These are phyloP conservation scores for Lactarius sp. DNA, from an alignment of 768 basidiomycete genomes.

Conservation along the genomic window DNA sequence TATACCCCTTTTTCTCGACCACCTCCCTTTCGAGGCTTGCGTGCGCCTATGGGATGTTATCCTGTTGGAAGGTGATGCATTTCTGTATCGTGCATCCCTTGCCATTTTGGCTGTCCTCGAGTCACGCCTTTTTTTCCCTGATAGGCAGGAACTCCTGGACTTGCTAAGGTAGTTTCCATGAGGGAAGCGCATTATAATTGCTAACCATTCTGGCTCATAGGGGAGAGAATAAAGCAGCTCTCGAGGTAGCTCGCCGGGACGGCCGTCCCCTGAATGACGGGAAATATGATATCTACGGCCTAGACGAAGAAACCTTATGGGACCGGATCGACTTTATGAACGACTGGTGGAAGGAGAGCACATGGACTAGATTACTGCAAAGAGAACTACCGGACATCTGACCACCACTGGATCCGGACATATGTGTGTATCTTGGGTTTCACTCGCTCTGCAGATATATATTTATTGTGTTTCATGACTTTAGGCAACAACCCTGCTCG, in stretches of 20 bases:
- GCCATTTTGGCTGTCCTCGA: slow-evolving; percentile 80
- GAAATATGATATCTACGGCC: slow-evolving; percentile 82
- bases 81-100: slow-evolving; percentile 81
- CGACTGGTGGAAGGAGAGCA: slow-evolving; percentile 92
- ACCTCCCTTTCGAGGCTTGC: slow-evolving; percentile 88
- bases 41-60: slow-evolving; percentile 87
- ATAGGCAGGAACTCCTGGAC: slow-evolving; percentile 69
- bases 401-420: slow-evolving; percentile 21
- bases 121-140: slow-evolving; percentile 84
- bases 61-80: slow-evolving; percentile 84
- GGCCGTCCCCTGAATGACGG: slow-evolving; percentile 57
- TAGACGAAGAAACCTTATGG: slow-evolving; percentile 84
- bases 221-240: slow-evolving; percentile 77
- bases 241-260: slow-evolving; percentile 78
- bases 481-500: neutral
- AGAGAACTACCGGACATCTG: slow-evolving; percentile 78
- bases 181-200: slow-evolving; percentile 7
- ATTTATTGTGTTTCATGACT: neutral
- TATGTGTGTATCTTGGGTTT: neutral
- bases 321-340: slow-evolving; percentile 76
- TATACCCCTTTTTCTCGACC: slow-evolving; percentile 72
- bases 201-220: slow-evolving; percentile 34
- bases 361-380: slow-evolving; percentile 77
- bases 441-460: neutral
- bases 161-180: slow-evolving; percentile 52